Evolutionary conservation across 768 basidiomycete genomes (phyloP), one percentile per base, ranked within the genome.

Genomic region (Suillus lakei): DNA sequence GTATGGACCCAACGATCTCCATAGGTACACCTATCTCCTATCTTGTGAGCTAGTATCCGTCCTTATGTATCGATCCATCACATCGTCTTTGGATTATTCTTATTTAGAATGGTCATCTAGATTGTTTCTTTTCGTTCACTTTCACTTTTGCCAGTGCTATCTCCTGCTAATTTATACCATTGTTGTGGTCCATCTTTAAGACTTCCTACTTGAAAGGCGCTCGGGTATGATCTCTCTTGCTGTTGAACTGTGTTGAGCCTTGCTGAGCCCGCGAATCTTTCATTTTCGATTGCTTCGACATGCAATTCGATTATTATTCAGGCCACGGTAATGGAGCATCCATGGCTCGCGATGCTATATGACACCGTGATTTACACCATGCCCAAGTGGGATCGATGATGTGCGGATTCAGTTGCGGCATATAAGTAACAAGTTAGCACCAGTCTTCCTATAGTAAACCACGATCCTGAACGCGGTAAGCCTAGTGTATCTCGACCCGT

Each of bases 1-100:
- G 39, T 6, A 65, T 72, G 62, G 63, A 62, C 46, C 50, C 1
- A 13, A 48, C 10, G 23, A 28, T 64, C 28, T 61, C 4, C 30
- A 36, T 48, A 28, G 23, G 32, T 61, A 41, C 63, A n/a, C 10
- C 15, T 16, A 38, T 38, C 21, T 62, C 48, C 13, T 16, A n/a
- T 23, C 58, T 28, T 30, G 58, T 59, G 18, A 59, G 18, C 13
- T 41, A 59, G 38, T 26, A 9, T 28, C 16, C 1, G 36, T 39
- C 38, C 15, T 38, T 39, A 18, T 58, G 16, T 58, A 58, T 41
- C 39, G 38, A 39, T 59, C 38, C 18, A 59, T 62, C 43, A 23
- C 6, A 62, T 58, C 15, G 46, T 8, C 30, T 56, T 30, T 28
- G 34, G 28, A n/a, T 26, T 3, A 46, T 56, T 38, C 16, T 38